Evolutionary conservation across 106 monocot species (phyloP).

Genomic region (Agapanthus africanus): DNA sequence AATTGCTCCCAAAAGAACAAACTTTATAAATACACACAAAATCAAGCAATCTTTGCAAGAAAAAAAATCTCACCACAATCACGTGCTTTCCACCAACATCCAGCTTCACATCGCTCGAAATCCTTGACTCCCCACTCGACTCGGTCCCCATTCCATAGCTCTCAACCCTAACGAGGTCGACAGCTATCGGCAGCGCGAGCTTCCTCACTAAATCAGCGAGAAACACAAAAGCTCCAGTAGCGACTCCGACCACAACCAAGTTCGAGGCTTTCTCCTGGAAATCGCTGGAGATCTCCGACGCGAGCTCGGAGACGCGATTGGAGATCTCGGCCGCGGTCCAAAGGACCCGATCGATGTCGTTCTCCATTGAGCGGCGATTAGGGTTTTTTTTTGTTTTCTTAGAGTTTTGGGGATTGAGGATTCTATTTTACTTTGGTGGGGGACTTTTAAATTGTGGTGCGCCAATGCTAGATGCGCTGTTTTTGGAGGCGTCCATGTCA

Average conservation of each 20-base stretch:
- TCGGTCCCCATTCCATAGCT: conserved; percentile 75
- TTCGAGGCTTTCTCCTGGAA: conserved; percentile 13
- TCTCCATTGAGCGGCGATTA: too few relatives aligned
- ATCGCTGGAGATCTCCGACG: conserved; percentile 41
- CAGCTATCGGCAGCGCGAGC: conserved; percentile 40
- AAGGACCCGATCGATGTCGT: conserved; percentile 60
- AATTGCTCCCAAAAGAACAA: not conserved
- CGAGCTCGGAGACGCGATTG: conserved; percentile 53
- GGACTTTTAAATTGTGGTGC: too few relatives aligned
- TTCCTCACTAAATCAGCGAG: conserved; percentile 69
- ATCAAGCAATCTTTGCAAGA: not conserved
- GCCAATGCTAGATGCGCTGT: too few relatives aligned
- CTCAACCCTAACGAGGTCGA: conserved; percentile 79
- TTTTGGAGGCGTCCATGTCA: too few relatives aligned
- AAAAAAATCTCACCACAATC: conserved; percentile 36
- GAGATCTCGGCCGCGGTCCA: conserved; percentile 66
- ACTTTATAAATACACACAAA: too few relatives aligned
- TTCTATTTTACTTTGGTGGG: too few relatives aligned
- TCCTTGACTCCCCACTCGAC: conserved; percentile 50
- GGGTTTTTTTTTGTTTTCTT: too few relatives aligned
- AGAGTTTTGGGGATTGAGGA: too few relatives aligned
- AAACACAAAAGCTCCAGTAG: conserved; percentile 85
- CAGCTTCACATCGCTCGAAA: conserved; percentile 70
- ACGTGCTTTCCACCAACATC: conserved; percentile 81
- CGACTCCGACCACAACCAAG: conserved; percentile 61